A percentile compares a stretch with the other conserved stretches of the same genome.
phyloP scores from a whole-genome alignment of 2,329 filamentous ascomycete genomes.

The Immersiporthe knoxdaviesiana region DNA sequence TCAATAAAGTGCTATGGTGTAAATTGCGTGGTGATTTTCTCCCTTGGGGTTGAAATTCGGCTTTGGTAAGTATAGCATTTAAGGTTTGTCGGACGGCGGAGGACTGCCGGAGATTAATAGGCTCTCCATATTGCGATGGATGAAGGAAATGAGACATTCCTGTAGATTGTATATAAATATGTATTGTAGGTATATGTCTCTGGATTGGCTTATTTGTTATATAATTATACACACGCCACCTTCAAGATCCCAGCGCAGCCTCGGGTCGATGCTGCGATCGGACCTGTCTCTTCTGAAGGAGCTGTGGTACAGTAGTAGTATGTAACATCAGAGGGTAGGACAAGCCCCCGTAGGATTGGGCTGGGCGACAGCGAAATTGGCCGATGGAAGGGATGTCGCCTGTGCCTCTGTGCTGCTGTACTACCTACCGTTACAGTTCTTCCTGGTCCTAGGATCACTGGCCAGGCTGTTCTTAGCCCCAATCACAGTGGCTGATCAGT shows the following conservation, averaged over 20 bases:
- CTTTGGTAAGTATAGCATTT: too few species aligned
- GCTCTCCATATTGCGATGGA: background rate
- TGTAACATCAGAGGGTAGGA: background rate
- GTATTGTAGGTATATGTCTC: background rate
- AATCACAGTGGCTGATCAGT: background rate
- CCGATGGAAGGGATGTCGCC: background rate
- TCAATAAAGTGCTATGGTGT: too few species aligned
- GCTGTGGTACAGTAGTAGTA: background rate
- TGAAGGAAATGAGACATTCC: background rate
- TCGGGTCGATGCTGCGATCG: background rate
- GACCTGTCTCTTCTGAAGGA: background rate
- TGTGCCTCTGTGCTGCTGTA: background rate
- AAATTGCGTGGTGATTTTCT: too few species aligned
- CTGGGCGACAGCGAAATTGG: background rate
- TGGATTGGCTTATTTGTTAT: background rate
- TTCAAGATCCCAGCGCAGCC: background rate
- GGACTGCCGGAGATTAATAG: background rate
- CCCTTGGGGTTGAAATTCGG: too few species aligned
- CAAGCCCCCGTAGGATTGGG: background rate
- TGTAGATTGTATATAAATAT: background rate
- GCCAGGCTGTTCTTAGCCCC: background rate
- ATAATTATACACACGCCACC: background rate
- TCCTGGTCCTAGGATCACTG: background rate
- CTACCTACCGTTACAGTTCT: background rate
- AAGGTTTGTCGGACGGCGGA: too few species aligned